Conservation (phyloP, 345 rosid species). For the Carallia brachiata region DNA sequence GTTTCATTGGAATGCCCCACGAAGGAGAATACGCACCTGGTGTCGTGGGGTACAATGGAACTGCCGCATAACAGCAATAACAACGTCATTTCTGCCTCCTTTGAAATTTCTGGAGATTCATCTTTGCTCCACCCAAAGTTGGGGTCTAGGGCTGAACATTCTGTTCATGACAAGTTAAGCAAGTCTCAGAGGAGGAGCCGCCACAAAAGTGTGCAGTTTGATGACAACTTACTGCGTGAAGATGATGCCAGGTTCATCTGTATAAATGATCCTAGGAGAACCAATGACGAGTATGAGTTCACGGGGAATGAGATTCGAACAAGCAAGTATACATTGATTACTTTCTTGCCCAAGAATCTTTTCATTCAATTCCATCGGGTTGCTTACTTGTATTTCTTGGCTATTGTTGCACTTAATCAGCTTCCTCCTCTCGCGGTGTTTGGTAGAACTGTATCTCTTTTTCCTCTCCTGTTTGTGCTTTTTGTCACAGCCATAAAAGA, state of each 20-base stretch:
- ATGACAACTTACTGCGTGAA: slow-evolving; percentile 31
- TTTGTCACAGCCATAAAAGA: slow-evolving; percentile 78
- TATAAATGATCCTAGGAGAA: slow-evolving; percentile 61
- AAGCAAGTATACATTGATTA: slow-evolving; percentile 63
- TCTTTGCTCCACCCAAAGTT: slow-evolving; percentile 3
- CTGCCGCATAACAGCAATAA: slow-evolving; percentile 29
- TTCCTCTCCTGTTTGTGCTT: slow-evolving; percentile 73
- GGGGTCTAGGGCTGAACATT: slow-evolving; percentile 23
- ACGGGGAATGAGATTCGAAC: slow-evolving; percentile 74
- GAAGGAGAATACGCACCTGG: slow-evolving; percentile 29
- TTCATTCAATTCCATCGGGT: slow-evolving; percentile 82
- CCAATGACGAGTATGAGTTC: slow-evolving; percentile 74
- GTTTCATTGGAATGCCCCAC: slow-evolving; percentile 56
- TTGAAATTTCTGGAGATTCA: slow-evolving; percentile 41
- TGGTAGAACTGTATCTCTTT: slow-evolving; percentile 77
- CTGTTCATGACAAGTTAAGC: slow-evolving; percentile 31
- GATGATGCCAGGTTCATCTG: slow-evolving; percentile 59
- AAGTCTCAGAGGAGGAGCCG: slow-evolving; percentile 37
- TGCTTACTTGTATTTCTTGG: slow-evolving; percentile 69
- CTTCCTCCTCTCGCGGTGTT: slow-evolving; percentile 84
- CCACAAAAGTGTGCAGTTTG: slow-evolving; percentile 51
- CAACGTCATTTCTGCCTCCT: slow-evolving; percentile 27
- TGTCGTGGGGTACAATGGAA: slow-evolving; percentile 68
- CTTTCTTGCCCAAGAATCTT: slow-evolving; percentile 74
- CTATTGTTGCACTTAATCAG: slow-evolving; percentile 80